phyloP scores from a whole-genome alignment of 2,329 filamentous ascomycete species.

The Plenodomus tracheiphilus region DNA sequence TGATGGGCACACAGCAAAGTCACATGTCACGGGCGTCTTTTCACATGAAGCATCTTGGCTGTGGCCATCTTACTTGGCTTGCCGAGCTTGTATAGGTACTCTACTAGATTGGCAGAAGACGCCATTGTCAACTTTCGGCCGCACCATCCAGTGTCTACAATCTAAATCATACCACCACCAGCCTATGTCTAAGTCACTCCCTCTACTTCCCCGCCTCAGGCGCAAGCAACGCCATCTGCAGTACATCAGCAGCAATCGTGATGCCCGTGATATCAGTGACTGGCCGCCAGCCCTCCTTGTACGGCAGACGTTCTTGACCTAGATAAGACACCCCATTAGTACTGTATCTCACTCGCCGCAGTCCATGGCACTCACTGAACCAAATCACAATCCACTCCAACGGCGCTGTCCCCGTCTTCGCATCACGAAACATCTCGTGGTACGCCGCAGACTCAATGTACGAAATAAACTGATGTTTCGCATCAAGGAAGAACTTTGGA shows the following conservation, averaged over 20 bases:
- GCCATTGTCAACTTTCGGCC: too few relatives aligned
- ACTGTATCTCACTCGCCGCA: too few relatives aligned
- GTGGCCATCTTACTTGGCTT: too few relatives aligned
- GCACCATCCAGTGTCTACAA: too few relatives aligned
- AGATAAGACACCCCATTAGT: neutral
- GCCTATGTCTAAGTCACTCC: too few relatives aligned
- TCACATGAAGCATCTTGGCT: too few relatives aligned
- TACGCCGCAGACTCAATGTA: conserved; percentile 29
- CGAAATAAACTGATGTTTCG: conserved; percentile 11
- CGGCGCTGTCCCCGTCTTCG: conserved; percentile 11
- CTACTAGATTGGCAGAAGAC: too few relatives aligned
- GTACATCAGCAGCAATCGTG: conserved; percentile 3
- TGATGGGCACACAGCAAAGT: too few relatives aligned
- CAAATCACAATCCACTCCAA: conserved; percentile 24
- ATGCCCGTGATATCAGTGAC: conserved; percentile 7
- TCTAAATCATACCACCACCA: too few relatives aligned
- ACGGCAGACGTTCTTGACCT: conserved; percentile 29
- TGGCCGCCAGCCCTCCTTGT: conserved; percentile 25
- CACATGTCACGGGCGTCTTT: too few relatives aligned
- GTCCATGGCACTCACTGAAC: conserved; percentile 34
- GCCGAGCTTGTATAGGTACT: too few relatives aligned
- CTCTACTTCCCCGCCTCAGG: conserved; percentile 12
- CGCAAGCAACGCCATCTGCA: conserved; percentile 19
- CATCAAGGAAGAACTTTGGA: conserved; percentile 19
- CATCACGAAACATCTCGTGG: conserved; percentile 16